Evolutionary conservation across 805 yeast species (phyloP), one percentile per base, ranked within the genome.

Genomic region (Blastobotrys robertii): DNA sequence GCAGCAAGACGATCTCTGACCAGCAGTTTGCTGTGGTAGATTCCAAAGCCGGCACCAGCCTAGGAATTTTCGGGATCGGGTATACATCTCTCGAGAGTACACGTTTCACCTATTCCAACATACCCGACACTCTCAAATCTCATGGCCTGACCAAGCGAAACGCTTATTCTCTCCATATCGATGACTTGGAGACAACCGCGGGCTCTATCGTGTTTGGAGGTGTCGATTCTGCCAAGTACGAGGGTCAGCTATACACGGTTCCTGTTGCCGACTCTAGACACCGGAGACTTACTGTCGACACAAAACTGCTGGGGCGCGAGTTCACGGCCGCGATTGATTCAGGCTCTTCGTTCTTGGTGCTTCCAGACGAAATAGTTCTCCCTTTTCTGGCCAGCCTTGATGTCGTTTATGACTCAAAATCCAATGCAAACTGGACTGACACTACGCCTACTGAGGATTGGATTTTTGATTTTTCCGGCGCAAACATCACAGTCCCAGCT

Each of bases 1-100:
- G 25, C 25, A 4, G 6, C 25, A 19, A 19, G 25, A 4, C 25
- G 6, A 19, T 19, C 25, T 19, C 25, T 19, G 62, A 65, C 42
- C 62, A 81, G 36, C 74, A 84, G 9, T 72, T 85, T 59, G 94
- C 88, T 1, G 76, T 84, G 19, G 86, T 81, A 9, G 77, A 79
- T 57, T n/a, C 22, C n/a, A 11, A 34, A 12, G 41, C 31, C 11
- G 42, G 25, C 38, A 19, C 4, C 6, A 28, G 42, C 10, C 15
- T 34, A 16, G 52, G 49, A 15, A 50, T 57, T 34, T 43, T 57
- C 37, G 62, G 62, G 9, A 50, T 58, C 22, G 60, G 62, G n/a
- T 46, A 47, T 38, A 37, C 45, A 9, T 30, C 54, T 13, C 46
- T 46, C 45, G 39, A 49, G 1, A 13, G 29, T n/a, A 25, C 42